Conservation (phyloP, 352 stramenopile species). For the Phytophthora pini region DNA sequence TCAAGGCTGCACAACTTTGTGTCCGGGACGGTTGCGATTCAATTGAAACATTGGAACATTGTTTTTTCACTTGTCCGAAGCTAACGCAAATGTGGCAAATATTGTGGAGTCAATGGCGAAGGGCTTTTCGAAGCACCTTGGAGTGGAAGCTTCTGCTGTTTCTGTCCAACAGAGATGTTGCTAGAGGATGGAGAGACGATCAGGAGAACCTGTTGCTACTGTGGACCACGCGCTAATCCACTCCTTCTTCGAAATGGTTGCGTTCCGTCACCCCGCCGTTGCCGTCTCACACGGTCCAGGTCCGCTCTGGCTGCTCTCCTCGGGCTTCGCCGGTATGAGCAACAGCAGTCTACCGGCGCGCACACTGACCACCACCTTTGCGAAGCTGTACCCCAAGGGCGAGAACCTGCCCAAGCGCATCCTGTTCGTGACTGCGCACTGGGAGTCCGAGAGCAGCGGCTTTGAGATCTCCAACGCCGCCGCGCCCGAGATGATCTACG, state of each 20-base stretch:
- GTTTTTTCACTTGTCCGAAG: too few relatives aligned
- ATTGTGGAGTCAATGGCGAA: too few relatives aligned
- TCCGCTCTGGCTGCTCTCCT: conserved; percentile 17
- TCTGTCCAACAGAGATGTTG: too few relatives aligned
- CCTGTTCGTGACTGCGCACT: conserved; percentile 90
- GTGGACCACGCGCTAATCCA: neutral
- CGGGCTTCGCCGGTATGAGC: conserved; percentile 19
- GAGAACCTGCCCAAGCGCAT: conserved; percentile 63
- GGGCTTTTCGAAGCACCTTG: too few relatives aligned
- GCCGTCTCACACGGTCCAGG: too few relatives aligned
- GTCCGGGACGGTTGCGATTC: too few relatives aligned
- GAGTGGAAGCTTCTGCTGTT: too few relatives aligned
- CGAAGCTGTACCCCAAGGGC: conserved; percentile 35
- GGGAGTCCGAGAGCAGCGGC: conserved; percentile 49
- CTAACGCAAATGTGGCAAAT: too few relatives aligned
- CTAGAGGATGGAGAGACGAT: too few relatives aligned
- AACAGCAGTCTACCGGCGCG: conserved; percentile 27
- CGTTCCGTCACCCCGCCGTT: conserved; percentile 1
- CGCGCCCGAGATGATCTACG: conserved; percentile 73
- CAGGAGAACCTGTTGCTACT: too few relatives aligned
- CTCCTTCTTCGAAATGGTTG: conserved; percentile 1
- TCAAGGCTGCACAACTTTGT: too few relatives aligned
- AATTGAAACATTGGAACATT: too few relatives aligned
- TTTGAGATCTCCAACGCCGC: conserved; percentile 60
- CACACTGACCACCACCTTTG: conserved; percentile 38